phyloP scores from a whole-genome alignment of 2,329 filamentous ascomycete genomes.

The Arthrocladium fulminans region DNA sequence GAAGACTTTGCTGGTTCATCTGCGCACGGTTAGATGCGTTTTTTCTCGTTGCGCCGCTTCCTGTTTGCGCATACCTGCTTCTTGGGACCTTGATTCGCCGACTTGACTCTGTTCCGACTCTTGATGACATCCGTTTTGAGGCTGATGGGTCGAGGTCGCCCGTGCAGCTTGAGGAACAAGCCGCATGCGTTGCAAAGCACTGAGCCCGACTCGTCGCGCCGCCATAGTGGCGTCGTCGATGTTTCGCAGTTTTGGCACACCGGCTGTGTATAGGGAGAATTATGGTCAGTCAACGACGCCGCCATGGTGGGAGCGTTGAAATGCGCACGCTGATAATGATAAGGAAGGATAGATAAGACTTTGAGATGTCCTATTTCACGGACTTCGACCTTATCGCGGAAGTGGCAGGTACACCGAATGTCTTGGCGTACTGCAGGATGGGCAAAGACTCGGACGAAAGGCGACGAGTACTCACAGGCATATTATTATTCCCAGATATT shows the following conservation, averaged over 20 bases:
- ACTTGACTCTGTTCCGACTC: conserved; percentile 96
- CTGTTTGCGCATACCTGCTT: conserved; percentile 59
- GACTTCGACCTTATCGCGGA: not conserved
- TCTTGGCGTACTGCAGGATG: too few relatives aligned
- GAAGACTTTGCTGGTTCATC: conserved; percentile 52
- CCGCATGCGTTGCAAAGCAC: conserved; percentile 98
- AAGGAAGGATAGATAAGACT: conserved; percentile 4
- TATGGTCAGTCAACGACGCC: conserved; percentile 40
- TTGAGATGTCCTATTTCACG: not conserved
- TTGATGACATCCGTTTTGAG: conserved; percentile 99
- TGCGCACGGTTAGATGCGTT: conserved; percentile 18
- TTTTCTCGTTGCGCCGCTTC: not conserved
- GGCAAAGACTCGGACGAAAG: conserved; percentile 20
- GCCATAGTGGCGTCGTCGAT: conserved; percentile 92
- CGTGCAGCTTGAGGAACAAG: conserved; percentile 93
- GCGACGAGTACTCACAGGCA: conserved; percentile 31
- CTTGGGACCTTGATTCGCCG: conserved; percentile 65
- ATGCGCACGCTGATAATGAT: conserved; percentile 4
- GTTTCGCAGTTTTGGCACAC: conserved; percentile 95
- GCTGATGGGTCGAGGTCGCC: conserved; percentile 83
- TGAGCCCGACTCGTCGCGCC: conserved; percentile 87
- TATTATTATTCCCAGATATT: conserved; percentile 26
- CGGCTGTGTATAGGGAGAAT: conserved; percentile 64
- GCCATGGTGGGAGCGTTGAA: conserved; percentile 29
- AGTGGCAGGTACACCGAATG: conserved; percentile 2